phyloP scores from a whole-genome alignment of 352 stramenopile genomes.

The Phytophthora aleatoria region DNA sequence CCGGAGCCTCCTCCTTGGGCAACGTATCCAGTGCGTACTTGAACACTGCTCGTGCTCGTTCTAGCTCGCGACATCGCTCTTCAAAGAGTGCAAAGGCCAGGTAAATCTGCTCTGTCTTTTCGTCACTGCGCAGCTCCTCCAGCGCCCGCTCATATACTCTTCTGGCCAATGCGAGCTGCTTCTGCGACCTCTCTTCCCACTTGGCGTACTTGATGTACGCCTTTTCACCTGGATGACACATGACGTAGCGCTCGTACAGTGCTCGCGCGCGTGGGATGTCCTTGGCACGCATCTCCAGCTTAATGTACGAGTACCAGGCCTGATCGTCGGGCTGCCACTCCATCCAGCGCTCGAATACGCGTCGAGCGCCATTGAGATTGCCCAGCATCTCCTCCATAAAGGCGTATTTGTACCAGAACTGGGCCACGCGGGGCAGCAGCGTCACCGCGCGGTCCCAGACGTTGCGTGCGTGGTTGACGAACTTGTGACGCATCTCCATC shows the following conservation, averaged over 20 bases:
- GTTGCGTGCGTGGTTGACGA: conserved; percentile 98
- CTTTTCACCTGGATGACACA: conserved; percentile 87
- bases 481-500: conserved; percentile 99
- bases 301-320: conserved; percentile 98
- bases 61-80: conserved; percentile 94
- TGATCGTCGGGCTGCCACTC: conserved; percentile 98
- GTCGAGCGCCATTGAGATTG: conserved; percentile 92
- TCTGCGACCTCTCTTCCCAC: conserved; percentile 97
- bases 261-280: conserved; percentile 86
- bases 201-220: conserved; percentile 98
- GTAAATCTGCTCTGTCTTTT: conserved; percentile 90
- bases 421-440: conserved; percentile 95
- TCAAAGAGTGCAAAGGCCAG: conserved; percentile 97
- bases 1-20: conserved; percentile 87
- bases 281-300: conserved; percentile 96
- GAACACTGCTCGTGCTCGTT: conserved; percentile 91
- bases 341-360: conserved; percentile 98
- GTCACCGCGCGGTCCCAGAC: conserved; percentile 95
- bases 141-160: conserved; percentile 96
- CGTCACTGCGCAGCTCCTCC: conserved; percentile 87
- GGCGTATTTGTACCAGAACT: conserved; percentile 99
- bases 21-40: conserved; percentile 84
- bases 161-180: conserved; percentile 91
- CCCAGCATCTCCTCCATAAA: conserved; percentile 99
- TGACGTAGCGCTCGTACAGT: conserved; percentile 95